Percentiles rank a stretch among this genome's conserved stretches.
Conservation (phyloP, 495 filamentous ascomycete species). For the Cetradonia linearis region DNA sequence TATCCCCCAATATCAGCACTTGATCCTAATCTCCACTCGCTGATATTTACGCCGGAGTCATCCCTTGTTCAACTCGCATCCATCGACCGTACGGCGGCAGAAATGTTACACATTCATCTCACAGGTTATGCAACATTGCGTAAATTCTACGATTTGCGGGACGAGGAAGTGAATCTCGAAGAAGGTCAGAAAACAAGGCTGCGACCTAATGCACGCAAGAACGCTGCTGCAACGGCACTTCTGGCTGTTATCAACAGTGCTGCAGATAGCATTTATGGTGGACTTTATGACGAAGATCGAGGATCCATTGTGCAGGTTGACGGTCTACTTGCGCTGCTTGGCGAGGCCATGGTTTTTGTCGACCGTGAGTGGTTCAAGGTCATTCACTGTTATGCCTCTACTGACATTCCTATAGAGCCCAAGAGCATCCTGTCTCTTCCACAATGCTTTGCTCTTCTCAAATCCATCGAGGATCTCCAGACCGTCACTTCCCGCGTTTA, state of each 20-base stretch:
- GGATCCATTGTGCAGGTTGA: slow-evolving; percentile 78
- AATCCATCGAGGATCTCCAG: slow-evolving; percentile 73
- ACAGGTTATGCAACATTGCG: slow-evolving; percentile 83
- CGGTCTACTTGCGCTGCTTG: slow-evolving; percentile 69
- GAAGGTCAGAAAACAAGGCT: slow-evolving; percentile 36
- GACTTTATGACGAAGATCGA: slow-evolving; percentile 66
- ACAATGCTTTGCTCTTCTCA: slow-evolving; percentile 66
- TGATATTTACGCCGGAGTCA: slow-evolving; percentile 56
- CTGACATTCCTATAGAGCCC: slow-evolving; percentile 27
- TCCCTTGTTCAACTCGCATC: slow-evolving; percentile 54
- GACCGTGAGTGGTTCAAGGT: slow-evolving; percentile 38
- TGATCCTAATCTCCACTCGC: slow-evolving; percentile 52
- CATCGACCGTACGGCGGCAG: slow-evolving; percentile 64
- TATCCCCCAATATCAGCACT: slow-evolving; percentile 59
- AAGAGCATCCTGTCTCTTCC: slow-evolving; percentile 43
- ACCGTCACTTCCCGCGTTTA: slow-evolving; percentile 62
- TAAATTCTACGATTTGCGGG: slow-evolving; percentile 77
- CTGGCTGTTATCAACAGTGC: slow-evolving; percentile 71
- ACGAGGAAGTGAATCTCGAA: slow-evolving; percentile 42
- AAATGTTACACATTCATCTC: slow-evolving; percentile 69
- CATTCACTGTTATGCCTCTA: neutral
- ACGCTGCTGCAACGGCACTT: slow-evolving; percentile 60
- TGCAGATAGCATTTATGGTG: slow-evolving; percentile 78
- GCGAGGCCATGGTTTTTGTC: slow-evolving; percentile 70
- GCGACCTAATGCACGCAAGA: slow-evolving; percentile 45